Conservation (phyloP, 2,329 filamentous ascomycete species). For the Raffaelea albimanens region DNA sequence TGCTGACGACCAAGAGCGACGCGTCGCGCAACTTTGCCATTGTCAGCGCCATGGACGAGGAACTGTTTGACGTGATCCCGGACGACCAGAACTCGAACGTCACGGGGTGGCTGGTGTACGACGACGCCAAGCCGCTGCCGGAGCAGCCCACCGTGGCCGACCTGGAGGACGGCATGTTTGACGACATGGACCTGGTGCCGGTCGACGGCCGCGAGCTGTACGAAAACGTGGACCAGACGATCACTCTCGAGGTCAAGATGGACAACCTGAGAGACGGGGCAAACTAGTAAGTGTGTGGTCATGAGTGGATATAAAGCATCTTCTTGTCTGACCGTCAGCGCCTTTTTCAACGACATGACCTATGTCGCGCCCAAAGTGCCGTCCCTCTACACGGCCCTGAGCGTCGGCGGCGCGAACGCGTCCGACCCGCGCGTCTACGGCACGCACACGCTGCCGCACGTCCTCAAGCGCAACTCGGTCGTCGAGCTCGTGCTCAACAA, state of each 20-base stretch:
- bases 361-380: slow-evolving; percentile 69
- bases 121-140: slow-evolving; percentile 35
- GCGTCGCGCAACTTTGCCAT: slow-evolving; percentile 57
- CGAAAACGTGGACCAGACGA: slow-evolving; percentile 49
- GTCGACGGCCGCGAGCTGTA: slow-evolving; percentile 54
- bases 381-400: slow-evolving; percentile 66
- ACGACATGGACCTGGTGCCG: slow-evolving; percentile 65
- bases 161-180: slow-evolving; percentile 48
- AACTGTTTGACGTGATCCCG: slow-evolving; percentile 61
- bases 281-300: slow-evolving; percentile 43
- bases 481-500: slow-evolving; percentile 56
- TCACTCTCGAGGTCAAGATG: slow-evolving; percentile 58
- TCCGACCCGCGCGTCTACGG: slow-evolving; percentile 56
- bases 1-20: slow-evolving; percentile 56
- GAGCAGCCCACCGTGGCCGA: slow-evolving; percentile 46
- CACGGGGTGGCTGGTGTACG: slow-evolving; percentile 55
- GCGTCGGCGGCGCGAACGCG: slow-evolving; percentile 46
- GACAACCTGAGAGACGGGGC: slow-evolving; percentile 58
- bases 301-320: background rate
- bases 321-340: slow-evolving; percentile 20
- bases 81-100: slow-evolving; percentile 57
- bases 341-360: slow-evolving; percentile 69
- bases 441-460: slow-evolving; percentile 52
- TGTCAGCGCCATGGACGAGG: slow-evolving; percentile 60
- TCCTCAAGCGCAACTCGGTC: slow-evolving; percentile 58